These are phyloP conservation scores for Saturnispora hagleri DNA, from an alignment of 805 yeast species.

Conservation along the genomic window DNA sequence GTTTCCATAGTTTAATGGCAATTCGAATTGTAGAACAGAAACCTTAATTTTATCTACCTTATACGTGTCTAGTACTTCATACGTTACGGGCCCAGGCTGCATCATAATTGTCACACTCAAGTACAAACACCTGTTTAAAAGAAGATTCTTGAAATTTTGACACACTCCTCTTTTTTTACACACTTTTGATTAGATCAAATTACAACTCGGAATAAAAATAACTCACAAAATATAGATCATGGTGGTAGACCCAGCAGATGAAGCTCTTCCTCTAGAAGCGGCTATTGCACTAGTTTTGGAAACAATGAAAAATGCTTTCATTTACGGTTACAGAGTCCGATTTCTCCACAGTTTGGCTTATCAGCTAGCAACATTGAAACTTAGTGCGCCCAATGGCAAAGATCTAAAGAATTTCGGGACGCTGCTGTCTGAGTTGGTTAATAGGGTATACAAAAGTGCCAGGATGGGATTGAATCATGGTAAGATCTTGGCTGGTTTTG, in stretches of 20 bases:
- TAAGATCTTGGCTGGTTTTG: slow-evolving; percentile 24
- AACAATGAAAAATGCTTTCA: slow-evolving; percentile 19
- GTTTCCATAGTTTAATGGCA: slow-evolving; percentile 23
- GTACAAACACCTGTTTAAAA: not conserved
- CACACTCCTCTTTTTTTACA: not conserved
- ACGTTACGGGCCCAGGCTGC: not conserved
- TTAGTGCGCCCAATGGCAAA: not conserved
- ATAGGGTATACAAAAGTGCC: slow-evolving; percentile 16
- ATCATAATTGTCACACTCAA: not conserved
- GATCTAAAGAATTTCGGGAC: not conserved
- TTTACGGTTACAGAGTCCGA: slow-evolving; percentile 26
- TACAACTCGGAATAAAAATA: not conserved
- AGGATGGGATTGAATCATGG: slow-evolving; percentile 26
- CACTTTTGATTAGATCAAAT: not conserved
- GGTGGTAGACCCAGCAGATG: not conserved
- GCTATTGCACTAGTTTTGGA: not conserved
- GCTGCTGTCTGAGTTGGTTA: slow-evolving; percentile 10
- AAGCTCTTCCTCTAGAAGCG: not conserved
- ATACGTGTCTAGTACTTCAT: slow-evolving; percentile 15
- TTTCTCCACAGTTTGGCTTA: slow-evolving; percentile 24
- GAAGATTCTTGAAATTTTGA: not conserved
- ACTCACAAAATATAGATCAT: not conserved
- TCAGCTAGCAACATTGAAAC: slow-evolving; percentile 17
- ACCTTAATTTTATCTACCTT: slow-evolving; percentile 16
- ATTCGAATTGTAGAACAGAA: slow-evolving; percentile 15